Evolutionary conservation across 2,329 filamentous ascomycete species (phyloP).

Genomic region (Cordyceps tenuipes): DNA sequence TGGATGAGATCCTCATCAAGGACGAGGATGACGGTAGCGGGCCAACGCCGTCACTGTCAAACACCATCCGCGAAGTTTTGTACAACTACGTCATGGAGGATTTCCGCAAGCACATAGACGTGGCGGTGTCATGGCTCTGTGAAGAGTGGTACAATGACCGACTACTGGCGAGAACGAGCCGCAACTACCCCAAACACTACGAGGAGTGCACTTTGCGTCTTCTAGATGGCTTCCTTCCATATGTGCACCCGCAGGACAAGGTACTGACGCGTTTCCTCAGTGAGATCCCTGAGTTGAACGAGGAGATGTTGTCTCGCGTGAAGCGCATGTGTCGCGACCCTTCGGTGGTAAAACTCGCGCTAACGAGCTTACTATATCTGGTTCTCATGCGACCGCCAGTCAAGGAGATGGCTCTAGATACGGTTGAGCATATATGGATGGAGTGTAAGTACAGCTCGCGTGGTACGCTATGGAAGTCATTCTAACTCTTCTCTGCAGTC

Average conservation of each 20-base stretch:
- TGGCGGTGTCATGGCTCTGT: conserved; percentile 87
- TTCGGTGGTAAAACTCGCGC: conserved; percentile 52
- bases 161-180: conserved; percentile 33
- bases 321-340: conserved; percentile 59
- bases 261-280: conserved; percentile 84
- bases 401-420: conserved; percentile 54
- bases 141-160: conserved; percentile 97
- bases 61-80: conserved; percentile 69
- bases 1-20: conserved; percentile 54
- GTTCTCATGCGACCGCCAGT: conserved; percentile 61
- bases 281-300: conserved; percentile 75
- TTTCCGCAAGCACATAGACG: conserved; percentile 80
- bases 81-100: conserved; percentile 86
- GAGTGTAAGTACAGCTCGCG: conserved; percentile 43
- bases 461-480: background rate
- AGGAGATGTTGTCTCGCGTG: conserved; percentile 63
- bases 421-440: conserved; percentile 57
- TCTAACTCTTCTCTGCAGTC: conserved; percentile 28
- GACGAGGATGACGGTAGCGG: conserved; percentile 36
- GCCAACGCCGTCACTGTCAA: conserved; percentile 43
- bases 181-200: conserved; percentile 57
- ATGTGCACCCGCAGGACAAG: conserved; percentile 86
- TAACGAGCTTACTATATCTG: conserved; percentile 58
- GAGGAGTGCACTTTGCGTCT: conserved; percentile 70
- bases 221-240: conserved; percentile 83